phyloP scores from a whole-genome alignment of 108 stramenopile genomes.

The Conticribra guillardii region DNA sequence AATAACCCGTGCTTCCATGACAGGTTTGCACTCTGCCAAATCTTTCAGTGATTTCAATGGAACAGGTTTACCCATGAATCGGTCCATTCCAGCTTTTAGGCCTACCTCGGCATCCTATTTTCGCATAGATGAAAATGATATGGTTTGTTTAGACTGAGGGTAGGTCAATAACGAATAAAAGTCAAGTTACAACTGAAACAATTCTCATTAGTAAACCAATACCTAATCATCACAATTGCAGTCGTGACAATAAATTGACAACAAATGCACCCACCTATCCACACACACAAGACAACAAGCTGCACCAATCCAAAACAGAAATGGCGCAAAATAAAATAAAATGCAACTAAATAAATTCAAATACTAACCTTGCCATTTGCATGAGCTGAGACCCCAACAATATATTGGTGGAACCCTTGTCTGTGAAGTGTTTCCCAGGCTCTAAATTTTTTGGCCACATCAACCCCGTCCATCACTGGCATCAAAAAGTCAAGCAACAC shows the following conservation, averaged over 20 bases:
- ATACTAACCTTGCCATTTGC: constrained; percentile 54
- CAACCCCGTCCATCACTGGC: constrained; percentile 87
- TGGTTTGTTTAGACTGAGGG: no score
- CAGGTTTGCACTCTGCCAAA: constrained; percentile 37
- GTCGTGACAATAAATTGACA: no score
- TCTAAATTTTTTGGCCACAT: constrained; percentile 73
- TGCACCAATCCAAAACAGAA: no score
- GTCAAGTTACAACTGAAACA: no score
- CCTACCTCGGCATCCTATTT: constrained; percentile 65
- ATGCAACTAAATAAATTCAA: no score
- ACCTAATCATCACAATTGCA: no score
- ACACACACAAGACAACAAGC: no score
- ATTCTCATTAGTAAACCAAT: no score
- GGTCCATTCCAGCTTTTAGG: constrained; percentile 70
- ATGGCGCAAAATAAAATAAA: no score
- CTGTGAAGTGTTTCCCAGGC: constrained; percentile 62
- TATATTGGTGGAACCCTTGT: constrained; percentile 57
- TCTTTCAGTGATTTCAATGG: constrained; percentile 63
- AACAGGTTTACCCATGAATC: constrained; percentile 65
- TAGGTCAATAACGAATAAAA: no score
- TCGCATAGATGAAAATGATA: no score
- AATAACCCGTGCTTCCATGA: constrained; percentile 9
- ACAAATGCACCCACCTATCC: no score
- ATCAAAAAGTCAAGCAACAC: constrained; percentile 81
- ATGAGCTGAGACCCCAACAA: constrained; percentile 76